Evolutionary conservation across 192 early-diverging fungal genomes (phyloP).

Genomic region (Pilaira anomala): DNA sequence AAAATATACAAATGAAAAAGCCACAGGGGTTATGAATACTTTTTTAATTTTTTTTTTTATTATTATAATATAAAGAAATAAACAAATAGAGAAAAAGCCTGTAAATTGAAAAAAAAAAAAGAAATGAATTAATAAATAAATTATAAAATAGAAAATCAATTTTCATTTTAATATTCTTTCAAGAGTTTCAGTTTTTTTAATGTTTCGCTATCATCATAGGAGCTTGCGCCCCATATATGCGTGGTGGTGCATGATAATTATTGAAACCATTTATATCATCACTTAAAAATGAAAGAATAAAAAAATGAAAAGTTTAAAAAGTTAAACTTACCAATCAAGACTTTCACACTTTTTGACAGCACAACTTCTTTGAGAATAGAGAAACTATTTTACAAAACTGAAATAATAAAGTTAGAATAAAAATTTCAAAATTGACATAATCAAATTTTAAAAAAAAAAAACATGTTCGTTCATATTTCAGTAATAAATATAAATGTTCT

Average conservation of each 20-base stretch:
- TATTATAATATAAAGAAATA: background rate
- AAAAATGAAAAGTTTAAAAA: too few relatives aligned
- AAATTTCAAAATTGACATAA: background rate
- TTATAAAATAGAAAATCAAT: background rate
- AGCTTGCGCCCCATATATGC: too few relatives aligned
- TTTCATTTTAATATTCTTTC: background rate
- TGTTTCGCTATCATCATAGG: too few relatives aligned
- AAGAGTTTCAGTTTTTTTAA: too few relatives aligned
- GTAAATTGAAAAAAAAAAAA: background rate
- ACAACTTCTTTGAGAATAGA: background rate
- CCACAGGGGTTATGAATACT: background rate
- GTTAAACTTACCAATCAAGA: too few relatives aligned
- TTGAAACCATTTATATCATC: too few relatives aligned
- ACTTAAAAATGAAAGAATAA: too few relatives aligned
- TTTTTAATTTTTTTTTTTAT: background rate
- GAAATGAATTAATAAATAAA: background rate
- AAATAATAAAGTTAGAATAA: background rate
- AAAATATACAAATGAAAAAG: background rate
- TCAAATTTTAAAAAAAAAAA: background rate
- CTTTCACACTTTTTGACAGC: too few relatives aligned
- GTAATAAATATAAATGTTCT: too few relatives aligned
- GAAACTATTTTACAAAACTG: too few relatives aligned
- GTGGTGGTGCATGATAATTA: too few relatives aligned
- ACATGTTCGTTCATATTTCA: too few relatives aligned
- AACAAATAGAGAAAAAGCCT: background rate